Percentiles rank a stretch among this genome's conserved stretches.
Evolutionary conservation across 495 filamentous ascomycete species (phyloP).

Genomic region (Tricharina praecox): DNA sequence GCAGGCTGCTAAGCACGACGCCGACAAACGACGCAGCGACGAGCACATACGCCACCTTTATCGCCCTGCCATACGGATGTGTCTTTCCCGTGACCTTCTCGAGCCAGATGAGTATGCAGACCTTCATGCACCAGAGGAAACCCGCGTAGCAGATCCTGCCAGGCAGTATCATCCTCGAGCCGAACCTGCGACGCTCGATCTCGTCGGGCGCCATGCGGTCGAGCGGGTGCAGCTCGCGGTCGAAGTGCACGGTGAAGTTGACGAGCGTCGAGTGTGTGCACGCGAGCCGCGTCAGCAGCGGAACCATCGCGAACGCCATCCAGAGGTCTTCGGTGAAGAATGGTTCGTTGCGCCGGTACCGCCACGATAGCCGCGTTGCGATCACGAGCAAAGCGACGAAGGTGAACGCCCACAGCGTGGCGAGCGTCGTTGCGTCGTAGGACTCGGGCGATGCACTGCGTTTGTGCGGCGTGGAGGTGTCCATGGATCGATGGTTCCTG

Average conservation of each 20-base stretch:
- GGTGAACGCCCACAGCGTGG: background rate
- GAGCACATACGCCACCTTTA: constrained; percentile 15
- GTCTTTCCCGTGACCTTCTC: constrained; percentile 16
- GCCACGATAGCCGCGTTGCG: constrained; percentile 19
- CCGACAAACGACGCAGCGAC: constrained; percentile 18
- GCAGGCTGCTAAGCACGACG: constrained; percentile 18
- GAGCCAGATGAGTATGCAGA: constrained; percentile 23
- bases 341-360: constrained; percentile 14
- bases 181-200: constrained; percentile 7
- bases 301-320: constrained; percentile 24
- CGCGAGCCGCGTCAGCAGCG: constrained; percentile 19
- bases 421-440: constrained; percentile 1
- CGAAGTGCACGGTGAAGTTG: constrained; percentile 23
- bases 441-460: no score
- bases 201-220: constrained; percentile 10
- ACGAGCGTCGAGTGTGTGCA: constrained; percentile 18
- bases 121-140: constrained; percentile 27
- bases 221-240: background rate
- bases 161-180: constrained; percentile 21
- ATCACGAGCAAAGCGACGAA: constrained; percentile 7
- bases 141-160: constrained; percentile 21
- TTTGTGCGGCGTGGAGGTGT: no score
- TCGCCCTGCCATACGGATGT: constrained; percentile 14
- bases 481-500: no score
- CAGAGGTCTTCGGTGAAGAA: constrained; percentile 20